Evolutionary conservation across 31 red algal species (phyloP).

Genomic region (Endocladia muricata): DNA sequence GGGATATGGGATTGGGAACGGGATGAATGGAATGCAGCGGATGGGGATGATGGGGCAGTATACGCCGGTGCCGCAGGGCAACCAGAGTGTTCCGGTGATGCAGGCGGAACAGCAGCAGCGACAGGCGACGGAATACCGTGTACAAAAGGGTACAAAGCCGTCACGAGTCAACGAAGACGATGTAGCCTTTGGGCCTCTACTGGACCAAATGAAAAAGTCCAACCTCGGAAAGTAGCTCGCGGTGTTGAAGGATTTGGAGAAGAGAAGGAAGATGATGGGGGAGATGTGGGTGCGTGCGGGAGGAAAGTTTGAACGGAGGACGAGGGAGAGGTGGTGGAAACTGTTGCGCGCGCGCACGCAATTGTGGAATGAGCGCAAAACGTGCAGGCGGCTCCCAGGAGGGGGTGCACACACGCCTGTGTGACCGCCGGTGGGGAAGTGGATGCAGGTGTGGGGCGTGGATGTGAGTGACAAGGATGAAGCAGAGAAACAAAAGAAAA

Average conservation of each 20-base stretch:
- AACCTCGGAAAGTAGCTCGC: constrained; percentile 52
- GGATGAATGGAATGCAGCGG: constrained; percentile 54
- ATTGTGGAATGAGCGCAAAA: no score
- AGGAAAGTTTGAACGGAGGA: not conserved
- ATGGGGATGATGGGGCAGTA: constrained; percentile 63
- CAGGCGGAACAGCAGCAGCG: constrained; percentile 29
- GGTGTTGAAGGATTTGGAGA: constrained; percentile 1
- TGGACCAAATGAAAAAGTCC: constrained; percentile 81
- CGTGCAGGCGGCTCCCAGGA: no score
- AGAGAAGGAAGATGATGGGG: not conserved
- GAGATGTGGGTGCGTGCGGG: not conserved
- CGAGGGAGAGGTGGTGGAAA: no score
- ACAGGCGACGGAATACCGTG: constrained; percentile 34
- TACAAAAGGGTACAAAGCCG: constrained; percentile 75
- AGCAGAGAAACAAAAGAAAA: no score
- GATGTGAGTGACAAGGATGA: no score
- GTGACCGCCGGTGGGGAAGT: no score
- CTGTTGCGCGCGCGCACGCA: no score
- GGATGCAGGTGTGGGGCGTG: no score
- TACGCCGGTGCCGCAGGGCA: constrained; percentile 47
- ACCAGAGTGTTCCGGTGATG: constrained; percentile 73
- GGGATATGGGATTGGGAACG: not conserved
- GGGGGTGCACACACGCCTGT: no score
- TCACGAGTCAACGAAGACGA: constrained; percentile 70
- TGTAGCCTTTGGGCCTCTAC: constrained; percentile 56